Evolutionary conservation across 495 filamentous ascomycete species (phyloP), one percentile per base, ranked within the genome.

Genomic region (Penicillium pulvis): DNA sequence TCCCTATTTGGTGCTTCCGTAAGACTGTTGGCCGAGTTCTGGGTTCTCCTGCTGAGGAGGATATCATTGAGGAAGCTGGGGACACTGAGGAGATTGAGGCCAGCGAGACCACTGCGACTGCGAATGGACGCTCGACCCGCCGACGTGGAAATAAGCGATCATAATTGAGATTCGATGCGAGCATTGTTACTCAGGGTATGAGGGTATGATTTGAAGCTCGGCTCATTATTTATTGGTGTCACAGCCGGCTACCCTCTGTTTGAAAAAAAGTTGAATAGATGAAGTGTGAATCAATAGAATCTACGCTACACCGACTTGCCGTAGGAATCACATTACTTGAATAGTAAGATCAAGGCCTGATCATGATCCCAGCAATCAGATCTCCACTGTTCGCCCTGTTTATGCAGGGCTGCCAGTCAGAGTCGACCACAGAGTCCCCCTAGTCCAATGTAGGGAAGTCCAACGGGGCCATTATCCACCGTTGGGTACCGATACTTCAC

Each of bases 1-100:
- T 93, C 6, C 91, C 91, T 0, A 51, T 82, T 45, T 92, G 86
- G 84, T 69, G 77, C 46, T 91, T 83, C 67, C 67, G 65, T n/a
- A 76, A 76, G 41, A 84, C 82, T 10, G 51, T 87, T 57, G 83
- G 87, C 43, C 79, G 81, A 7, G 59, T 87, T 44, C 50, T 87
- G 35, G 73, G 74, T 42, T 58, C 64, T 36, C 53, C 75, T 7
- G 36, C 24, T 33, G 53, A 48, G 17, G 63, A 65, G 53, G 59
- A 60, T 33, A 42, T 53, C 17, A 4, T 48, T 8, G 51, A 54
- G 20, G 53, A 55, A 24, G 9, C 28, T 1, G 54, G 47, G 26
- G 50, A 44, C 4, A n/a, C 39, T 12, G 39, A 41, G 35, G 56
- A 47, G 9, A 31, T 42, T 23, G 70, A 53, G 69, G 77, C 35